Percentiles rank a stretch among this genome's conserved stretches.
Conservation (phyloP, 1,139 yeast species). For the Kluyveromyces marxianus region DNA sequence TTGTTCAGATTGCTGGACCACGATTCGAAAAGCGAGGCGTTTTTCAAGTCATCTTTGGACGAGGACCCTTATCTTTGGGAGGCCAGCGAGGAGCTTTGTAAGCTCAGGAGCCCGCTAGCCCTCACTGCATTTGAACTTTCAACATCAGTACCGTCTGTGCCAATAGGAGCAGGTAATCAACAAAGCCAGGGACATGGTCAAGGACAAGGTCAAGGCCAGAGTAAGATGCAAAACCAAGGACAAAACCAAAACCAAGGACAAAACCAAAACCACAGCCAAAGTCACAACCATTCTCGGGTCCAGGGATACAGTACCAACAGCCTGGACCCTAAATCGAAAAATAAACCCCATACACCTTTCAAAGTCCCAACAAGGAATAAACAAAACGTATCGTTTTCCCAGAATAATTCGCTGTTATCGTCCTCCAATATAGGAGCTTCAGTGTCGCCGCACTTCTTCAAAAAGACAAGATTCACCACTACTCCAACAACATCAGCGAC, state of each 20-base stretch:
- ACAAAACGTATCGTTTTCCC: constrained; percentile 3
- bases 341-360: constrained; percentile 36
- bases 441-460: constrained; percentile 10
- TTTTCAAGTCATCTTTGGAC: constrained; percentile 61
- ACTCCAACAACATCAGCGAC: constrained; percentile 1
- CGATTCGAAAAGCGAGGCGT: constrained; percentile 53
- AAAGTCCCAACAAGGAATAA: constrained; percentile 10
- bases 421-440: constrained; percentile 17
- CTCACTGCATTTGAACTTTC: not conserved
- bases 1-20: constrained; percentile 55
- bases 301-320: not conserved
- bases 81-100: constrained; percentile 53
- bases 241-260: constrained; percentile 10
- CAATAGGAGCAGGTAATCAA: too few species aligned
- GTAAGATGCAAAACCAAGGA: constrained; percentile 3
- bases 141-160: too few species aligned
- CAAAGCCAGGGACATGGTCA: too few species aligned
- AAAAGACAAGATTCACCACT: constrained; percentile 4
- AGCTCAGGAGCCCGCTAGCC: constrained; percentile 32
- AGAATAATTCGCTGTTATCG: constrained; percentile 15
- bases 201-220: too few species aligned
- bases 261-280: too few species aligned
- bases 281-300: too few species aligned
- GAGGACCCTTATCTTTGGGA: constrained; percentile 69
- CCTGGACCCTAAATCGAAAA: constrained; percentile 33